A percentile compares a stretch with the other conserved stretches of the same genome.
Conservation (phyloP, 2,329 filamentous ascomycete genomes). For the Phaeosphaeria sp. region DNA sequence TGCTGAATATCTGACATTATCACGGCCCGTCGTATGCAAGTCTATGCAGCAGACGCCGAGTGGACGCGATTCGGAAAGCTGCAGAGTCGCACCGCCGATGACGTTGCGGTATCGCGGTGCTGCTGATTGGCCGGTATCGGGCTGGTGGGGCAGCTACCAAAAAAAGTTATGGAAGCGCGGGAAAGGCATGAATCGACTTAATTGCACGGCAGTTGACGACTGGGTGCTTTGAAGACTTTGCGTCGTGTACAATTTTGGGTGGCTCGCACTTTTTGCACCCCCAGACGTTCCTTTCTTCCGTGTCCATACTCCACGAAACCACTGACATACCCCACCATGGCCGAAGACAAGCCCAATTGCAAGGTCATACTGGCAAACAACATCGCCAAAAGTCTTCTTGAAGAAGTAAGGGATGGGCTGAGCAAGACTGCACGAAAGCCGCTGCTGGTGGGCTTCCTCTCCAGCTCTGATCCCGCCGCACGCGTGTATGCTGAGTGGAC, state of each 20-base stretch:
- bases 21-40: constrained; percentile 16
- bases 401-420: constrained; percentile 78
- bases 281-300: background rate
- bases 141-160: constrained; percentile 19
- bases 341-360: constrained; percentile 64
- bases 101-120: constrained; percentile 20
- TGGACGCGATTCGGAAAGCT: constrained; percentile 11
- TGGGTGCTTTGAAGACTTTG: background rate
- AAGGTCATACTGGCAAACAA: constrained; percentile 90
- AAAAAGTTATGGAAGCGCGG: constrained; percentile 14
- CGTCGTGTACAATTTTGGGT: background rate
- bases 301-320: background rate
- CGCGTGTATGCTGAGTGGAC: constrained; percentile 97
- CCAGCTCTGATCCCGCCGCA: constrained; percentile 89
- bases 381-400: constrained; percentile 81
- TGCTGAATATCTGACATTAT: constrained; percentile 61
- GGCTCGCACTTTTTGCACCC: background rate
- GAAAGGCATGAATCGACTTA: constrained; percentile 6
- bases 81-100: constrained; percentile 6
- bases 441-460: constrained; percentile 87
- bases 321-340: constrained; percentile 38
- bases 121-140: constrained; percentile 29
- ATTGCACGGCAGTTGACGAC: constrained; percentile 8
- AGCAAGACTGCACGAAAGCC: constrained; percentile 75
- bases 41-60: background rate